Evolutionary conservation across 192 early-diverging fungal species (phyloP), one percentile per base, ranked within the genome.

Genomic region (Cetraspora pellucida): DNA sequence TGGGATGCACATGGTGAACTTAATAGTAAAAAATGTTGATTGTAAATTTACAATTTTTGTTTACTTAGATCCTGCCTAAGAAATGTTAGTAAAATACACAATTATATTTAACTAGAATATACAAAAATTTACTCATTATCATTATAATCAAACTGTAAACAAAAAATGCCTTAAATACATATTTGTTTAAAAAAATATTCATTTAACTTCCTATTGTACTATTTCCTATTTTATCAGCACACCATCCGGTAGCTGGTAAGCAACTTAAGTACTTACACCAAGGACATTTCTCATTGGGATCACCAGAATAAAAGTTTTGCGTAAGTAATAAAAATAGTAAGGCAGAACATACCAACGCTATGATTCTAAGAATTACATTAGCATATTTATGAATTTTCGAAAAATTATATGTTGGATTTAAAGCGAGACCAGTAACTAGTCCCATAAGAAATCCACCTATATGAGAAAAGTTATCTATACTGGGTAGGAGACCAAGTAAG

Each of bases 381-480:
- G 82, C 78, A 16, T 60, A 46, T 69, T 77, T 83, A 49, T 82
- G 77, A 31, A 80, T 65, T 68, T 84, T 85, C n/a, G 84, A 82
- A 74, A 86, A 84, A 73, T 90, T 85, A 11, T 90, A 83, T 13
- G 85, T 89, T 0, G 93, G 91, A 88, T 93, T 87, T 61, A 94
- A 90, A 44, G 94, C 78, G 7, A 91, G 78, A 16, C 92, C 90
- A 10, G 91, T 81, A 25, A 93, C 57, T 46, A 93, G 77, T 0
- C 92, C 93, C 59, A 80, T 81, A 45, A 90, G 77, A 77, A 91
- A 93, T 4, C 93, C 92, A 49, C 93, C 95, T 55, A 95, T 84
- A 85, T 96, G 95, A 17, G 95, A 93, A 81, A 93, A 93, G 80
- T 96, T 96, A 81, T 96, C 95, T 25, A 94, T 77, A 79, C 83